Conservation (phyloP, 495 filamentous ascomycete genomes). For the Aspergillus funiculosus region DNA sequence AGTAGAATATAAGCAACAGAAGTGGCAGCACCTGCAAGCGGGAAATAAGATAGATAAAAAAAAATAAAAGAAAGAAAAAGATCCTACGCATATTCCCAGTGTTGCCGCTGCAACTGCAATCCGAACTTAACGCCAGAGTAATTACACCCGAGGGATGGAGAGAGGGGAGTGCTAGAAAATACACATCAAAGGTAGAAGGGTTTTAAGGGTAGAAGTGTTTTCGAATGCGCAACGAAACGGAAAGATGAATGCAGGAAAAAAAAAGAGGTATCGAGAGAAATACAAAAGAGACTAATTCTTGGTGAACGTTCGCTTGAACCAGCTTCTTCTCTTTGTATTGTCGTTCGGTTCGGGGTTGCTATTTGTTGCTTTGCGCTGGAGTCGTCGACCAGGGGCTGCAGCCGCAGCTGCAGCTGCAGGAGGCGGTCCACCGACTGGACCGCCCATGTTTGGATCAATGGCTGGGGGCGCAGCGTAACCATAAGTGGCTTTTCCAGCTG, state of each 20-base stretch:
- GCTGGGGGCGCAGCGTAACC: slow-evolving; percentile 15
- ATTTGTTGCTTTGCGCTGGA: slow-evolving; percentile 22
- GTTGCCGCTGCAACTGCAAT: no score
- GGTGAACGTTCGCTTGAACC: slow-evolving; percentile 80
- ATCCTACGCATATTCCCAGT: slow-evolving; percentile 1
- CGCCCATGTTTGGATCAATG: slow-evolving; percentile 22
- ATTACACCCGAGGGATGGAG: slow-evolving; percentile 15
- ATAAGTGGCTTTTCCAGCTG: slow-evolving; percentile 12
- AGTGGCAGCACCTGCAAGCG: no score
- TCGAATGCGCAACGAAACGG: slow-evolving; percentile 1
- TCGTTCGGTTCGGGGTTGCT: slow-evolving; percentile 13
- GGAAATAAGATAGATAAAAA: slow-evolving; percentile 10
- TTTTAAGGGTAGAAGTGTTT: no score
- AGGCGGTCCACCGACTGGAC: slow-evolving; percentile 22
- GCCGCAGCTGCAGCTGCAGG: slow-evolving; percentile 21
- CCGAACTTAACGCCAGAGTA: slow-evolving; percentile 23
- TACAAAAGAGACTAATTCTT: slow-evolving; percentile 37
- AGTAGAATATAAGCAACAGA: background rate
- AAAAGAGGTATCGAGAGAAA: slow-evolving; percentile 8
- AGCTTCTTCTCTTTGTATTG: slow-evolving; percentile 75
- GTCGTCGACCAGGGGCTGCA: slow-evolving; percentile 24
- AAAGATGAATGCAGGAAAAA: slow-evolving; percentile 7
- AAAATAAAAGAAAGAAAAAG: slow-evolving; percentile 9
- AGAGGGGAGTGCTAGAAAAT: slow-evolving; percentile 26
- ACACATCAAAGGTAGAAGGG: slow-evolving; percentile 15